Conservation (phyloP, 148 eudicot species). For the Persicaria maculosa region DNA sequence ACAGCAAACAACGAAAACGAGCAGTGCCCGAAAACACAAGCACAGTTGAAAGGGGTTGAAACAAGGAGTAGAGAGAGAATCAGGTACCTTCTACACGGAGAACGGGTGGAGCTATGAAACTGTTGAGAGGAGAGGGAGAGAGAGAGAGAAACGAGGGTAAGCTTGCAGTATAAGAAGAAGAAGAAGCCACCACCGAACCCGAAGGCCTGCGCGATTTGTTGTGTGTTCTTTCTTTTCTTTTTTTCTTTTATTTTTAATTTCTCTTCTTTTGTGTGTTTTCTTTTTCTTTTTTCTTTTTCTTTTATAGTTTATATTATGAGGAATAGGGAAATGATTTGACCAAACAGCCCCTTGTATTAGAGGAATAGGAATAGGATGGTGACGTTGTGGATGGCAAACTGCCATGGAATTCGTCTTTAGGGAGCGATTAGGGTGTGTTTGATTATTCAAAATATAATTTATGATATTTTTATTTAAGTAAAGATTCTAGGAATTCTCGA, state of each 20-base stretch:
- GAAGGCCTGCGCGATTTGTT: conserved; percentile 3
- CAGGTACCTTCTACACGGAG: neutral
- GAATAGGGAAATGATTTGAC: neutral
- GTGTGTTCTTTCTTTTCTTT: neutral
- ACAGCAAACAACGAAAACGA: neutral
- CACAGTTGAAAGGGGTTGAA: neutral
- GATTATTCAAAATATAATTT: too few relatives aligned
- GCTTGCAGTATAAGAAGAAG: neutral
- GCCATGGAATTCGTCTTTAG: conserved; percentile 1
- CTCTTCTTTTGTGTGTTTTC: neutral
- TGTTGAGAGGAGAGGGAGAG: neutral
- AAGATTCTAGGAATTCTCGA: too few relatives aligned
- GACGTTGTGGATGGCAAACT: neutral
- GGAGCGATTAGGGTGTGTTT: too few relatives aligned
- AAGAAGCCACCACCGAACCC: neutral
- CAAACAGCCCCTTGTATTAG: neutral
- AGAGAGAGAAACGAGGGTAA: too few relatives aligned
- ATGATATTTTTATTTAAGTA: too few relatives aligned
- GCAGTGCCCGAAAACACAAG: neutral
- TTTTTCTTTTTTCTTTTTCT: neutral
- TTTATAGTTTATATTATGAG: neutral
- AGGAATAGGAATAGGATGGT: too few relatives aligned
- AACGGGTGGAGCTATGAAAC: neutral
- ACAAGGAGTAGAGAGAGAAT: neutral
- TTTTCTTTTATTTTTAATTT: neutral